These are phyloP conservation scores for Aureobasidium subglaciale DNA, from an alignment of 2,329 filamentous ascomycete species.

Conservation along the genomic window DNA sequence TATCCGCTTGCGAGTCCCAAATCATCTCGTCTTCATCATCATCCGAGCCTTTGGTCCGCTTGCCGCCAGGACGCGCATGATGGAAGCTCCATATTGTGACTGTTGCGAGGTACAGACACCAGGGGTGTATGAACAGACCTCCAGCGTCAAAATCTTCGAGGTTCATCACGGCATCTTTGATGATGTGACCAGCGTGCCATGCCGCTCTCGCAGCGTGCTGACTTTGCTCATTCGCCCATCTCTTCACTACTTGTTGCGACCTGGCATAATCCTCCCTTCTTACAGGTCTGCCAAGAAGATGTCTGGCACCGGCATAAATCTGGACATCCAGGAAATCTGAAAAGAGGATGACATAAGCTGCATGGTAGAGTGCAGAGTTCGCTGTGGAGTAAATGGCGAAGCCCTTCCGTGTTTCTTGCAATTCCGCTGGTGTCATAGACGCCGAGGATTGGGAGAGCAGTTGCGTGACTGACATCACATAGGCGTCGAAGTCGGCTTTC, in stretches of 20 bases:
- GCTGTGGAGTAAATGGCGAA: constrained; percentile 45
- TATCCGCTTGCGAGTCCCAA: constrained; percentile 45
- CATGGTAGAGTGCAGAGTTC: constrained; percentile 51
- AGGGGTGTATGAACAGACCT: constrained; percentile 54
- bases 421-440: constrained; percentile 25
- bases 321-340: constrained; percentile 56
- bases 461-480: constrained; percentile 36
- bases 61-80: constrained; percentile 29
- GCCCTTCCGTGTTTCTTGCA: constrained; percentile 24
- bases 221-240: constrained; percentile 37
- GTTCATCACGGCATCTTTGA: constrained; percentile 44
- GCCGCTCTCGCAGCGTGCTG: constrained; percentile 37
- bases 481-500: constrained; percentile 52
- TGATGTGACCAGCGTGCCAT: constrained; percentile 48
- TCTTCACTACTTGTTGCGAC: constrained; percentile 46
- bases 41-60: constrained; percentile 13
- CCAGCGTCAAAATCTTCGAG: constrained; percentile 46
- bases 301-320: constrained; percentile 52
- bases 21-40: constrained; percentile 41
- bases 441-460: constrained; percentile 19
- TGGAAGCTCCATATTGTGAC: constrained; percentile 54
- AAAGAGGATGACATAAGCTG: constrained; percentile 50
- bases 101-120: constrained; percentile 55
- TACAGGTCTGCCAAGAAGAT: constrained; percentile 53
- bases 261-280: constrained; percentile 43